Percentiles rank a stretch among this genome's conserved stretches.
Conservation (phyloP, 768 basidiomycete genomes). For the Tricholoma bakamatsutake region DNA sequence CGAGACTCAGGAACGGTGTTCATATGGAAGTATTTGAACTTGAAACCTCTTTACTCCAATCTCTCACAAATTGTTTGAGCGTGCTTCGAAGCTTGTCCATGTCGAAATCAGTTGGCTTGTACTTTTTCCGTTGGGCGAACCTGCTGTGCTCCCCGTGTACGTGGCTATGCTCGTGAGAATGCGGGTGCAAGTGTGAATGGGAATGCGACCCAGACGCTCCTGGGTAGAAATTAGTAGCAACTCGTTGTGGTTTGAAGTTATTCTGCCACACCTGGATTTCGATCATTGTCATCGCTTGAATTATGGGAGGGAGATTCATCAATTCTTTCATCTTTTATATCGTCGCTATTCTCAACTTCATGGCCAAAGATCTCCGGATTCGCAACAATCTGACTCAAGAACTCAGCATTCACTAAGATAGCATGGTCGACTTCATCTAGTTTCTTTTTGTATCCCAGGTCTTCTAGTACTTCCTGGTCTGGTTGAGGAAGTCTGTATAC, state of each 20-base stretch:
- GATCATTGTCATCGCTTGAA: background rate
- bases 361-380: conserved; percentile 80
- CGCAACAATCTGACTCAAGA: conserved; percentile 67
- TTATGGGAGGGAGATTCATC: background rate
- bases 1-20: background rate
- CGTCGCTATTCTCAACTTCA: conserved; percentile 30
- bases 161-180: conserved; percentile 26
- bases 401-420: conserved; percentile 74
- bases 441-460: conserved; percentile 72
- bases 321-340: conserved; percentile 11
- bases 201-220: background rate
- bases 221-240: background rate
- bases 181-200: conserved; percentile 17
- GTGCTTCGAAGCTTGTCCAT: conserved; percentile 92
- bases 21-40: background rate
- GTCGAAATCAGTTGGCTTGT: conserved; percentile 62
- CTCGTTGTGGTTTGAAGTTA: background rate
- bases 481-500: conserved; percentile 60
- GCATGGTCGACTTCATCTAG: conserved; percentile 76
- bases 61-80: conserved; percentile 86
- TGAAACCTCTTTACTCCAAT: conserved; percentile 82
- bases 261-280: conserved; percentile 4
- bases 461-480: conserved; percentile 64
- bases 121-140: conserved; percentile 20
- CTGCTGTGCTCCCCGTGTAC: conserved; percentile 24